A percentile compares a stretch with the other conserved stretches of the same genome.
Conservation (phyloP, 495 filamentous ascomycete genomes). For the Aspergillus coremiiformis region DNA sequence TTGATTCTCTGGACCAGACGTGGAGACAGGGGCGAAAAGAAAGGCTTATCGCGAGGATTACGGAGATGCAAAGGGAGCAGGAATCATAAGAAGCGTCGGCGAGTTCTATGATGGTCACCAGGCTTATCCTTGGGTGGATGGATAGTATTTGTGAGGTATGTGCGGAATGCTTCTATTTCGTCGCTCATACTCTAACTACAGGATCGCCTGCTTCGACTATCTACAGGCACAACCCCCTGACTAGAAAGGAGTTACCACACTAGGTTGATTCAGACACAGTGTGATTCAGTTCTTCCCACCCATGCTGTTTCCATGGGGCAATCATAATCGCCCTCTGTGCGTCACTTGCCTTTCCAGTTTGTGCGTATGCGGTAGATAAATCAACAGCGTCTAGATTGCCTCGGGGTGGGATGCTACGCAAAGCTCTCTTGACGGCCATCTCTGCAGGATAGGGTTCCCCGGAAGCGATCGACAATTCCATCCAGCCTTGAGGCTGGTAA, state of each 20-base stretch:
- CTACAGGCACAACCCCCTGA: not conserved
- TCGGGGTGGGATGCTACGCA: constrained; percentile 59
- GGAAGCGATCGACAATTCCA: constrained; percentile 53
- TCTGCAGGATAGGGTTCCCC: constrained; percentile 54
- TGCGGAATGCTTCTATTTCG: constrained; percentile 4
- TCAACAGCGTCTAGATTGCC: constrained; percentile 60
- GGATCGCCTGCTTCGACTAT: not conserved
- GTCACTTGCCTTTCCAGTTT: constrained; percentile 62
- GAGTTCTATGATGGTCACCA: not conserved
- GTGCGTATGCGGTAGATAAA: constrained; percentile 68
- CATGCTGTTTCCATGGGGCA: constrained; percentile 65
- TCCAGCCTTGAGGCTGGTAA: constrained; percentile 69
- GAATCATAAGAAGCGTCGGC: not conserved
- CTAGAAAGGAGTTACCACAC: not conserved
- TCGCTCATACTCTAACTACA: constrained; percentile 8
- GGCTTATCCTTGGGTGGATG: not conserved
- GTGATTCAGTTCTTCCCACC: constrained; percentile 51
- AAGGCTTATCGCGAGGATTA: constrained; percentile 55
- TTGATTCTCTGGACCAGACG: constrained; percentile 66
- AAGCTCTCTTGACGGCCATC: constrained; percentile 76
- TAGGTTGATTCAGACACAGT: constrained; percentile 17
- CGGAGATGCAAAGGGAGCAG: constrained; percentile 13
- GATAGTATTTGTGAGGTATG: not conserved
- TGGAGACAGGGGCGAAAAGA: constrained; percentile 72
- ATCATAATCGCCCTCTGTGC: constrained; percentile 71